phyloP scores from a whole-genome alignment of 106 monocot species.

The Phalaenopsis equestris region DNA sequence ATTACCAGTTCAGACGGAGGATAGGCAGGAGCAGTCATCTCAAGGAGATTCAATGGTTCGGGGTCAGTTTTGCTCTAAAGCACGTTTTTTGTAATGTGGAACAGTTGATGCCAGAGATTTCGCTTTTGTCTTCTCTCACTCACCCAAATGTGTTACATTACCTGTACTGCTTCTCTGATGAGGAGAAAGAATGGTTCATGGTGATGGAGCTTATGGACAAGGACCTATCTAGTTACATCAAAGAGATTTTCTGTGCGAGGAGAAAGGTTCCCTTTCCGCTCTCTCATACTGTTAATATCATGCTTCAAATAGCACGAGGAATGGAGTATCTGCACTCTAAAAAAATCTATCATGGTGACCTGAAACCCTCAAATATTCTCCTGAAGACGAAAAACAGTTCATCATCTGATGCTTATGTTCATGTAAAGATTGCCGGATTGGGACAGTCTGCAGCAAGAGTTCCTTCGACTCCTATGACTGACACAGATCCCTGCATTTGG shows the following conservation, averaged over 20 bases:
- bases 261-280: conserved; percentile 45
- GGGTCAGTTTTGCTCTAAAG: conserved; percentile 60
- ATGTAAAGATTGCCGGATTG: conserved; percentile 43
- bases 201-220: conserved; percentile 67
- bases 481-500: conserved; percentile 35
- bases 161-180: conserved; percentile 55
- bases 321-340: conserved; percentile 70
- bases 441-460: conserved; percentile 5
- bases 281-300: conserved; percentile 35
- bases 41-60: conserved; percentile 82
- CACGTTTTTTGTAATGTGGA: conserved; percentile 55
- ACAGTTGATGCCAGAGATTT: conserved; percentile 24
- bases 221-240: conserved; percentile 45
- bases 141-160: conserved; percentile 59
- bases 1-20: conserved; percentile 53
- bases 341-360: conserved; percentile 52
- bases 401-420: conserved; percentile 35
- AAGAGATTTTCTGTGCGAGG: conserved; percentile 32
- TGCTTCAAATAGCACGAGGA: conserved; percentile 71
- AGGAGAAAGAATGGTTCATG: conserved; percentile 59
- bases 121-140: conserved; percentile 35
- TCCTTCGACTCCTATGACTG: background rate
- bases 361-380: conserved; percentile 54
- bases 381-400: conserved; percentile 30
- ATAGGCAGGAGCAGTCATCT: conserved; percentile 26